Evolutionary conservation across 371 early-diverging fungal species (phyloP), one percentile per base, ranked within the genome.

Genomic region (Globomyces sp.): DNA sequence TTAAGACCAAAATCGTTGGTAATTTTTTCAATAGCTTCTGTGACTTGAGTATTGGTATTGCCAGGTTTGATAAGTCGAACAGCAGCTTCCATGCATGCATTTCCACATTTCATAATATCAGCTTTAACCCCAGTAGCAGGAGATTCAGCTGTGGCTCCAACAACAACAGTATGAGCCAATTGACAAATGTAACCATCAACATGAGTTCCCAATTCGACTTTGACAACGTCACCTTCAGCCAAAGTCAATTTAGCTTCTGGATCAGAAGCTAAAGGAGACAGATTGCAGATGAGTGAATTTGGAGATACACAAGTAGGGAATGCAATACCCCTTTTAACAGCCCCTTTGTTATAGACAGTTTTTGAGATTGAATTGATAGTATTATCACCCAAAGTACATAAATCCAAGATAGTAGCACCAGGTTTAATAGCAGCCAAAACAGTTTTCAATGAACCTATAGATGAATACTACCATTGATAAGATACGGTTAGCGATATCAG

Each of bases 151-250:
- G 51, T 13, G 10, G 37, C 40, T 43, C 36, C 64, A 47, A 50
- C 37, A 39, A 67, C 51, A 36, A 90, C 71, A 1, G 96, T 94
- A 76, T 92, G 90, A 2, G 90, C 97, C 53, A 84, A 86, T 65
- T 91, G 87, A 39, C 92, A 91, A 60, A 92, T 86, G 74, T 89
- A 95, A 47, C 97, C 97, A 77, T 96, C 94, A 67, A 96, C 81
- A 71, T 96, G 96, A 44, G 86, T 92, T 67, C 93, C 97, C 67
- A 96, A 77, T 76, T 95, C 96, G 51, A 82, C 71, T 34, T 78
- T 64, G 42, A 82, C 78, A 34, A 75, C 68, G 50, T 79, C 78
- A 44, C 81, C 80, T 6, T 42, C 75, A 40, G 66, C 72, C 50
- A 80, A 65, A 24, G 55, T 55, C 42, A 68, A 44, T 43, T 57